These are phyloP conservation scores for Cardamine occulta DNA, from an alignment of 345 rosid genomes.

Conservation along the genomic window DNA sequence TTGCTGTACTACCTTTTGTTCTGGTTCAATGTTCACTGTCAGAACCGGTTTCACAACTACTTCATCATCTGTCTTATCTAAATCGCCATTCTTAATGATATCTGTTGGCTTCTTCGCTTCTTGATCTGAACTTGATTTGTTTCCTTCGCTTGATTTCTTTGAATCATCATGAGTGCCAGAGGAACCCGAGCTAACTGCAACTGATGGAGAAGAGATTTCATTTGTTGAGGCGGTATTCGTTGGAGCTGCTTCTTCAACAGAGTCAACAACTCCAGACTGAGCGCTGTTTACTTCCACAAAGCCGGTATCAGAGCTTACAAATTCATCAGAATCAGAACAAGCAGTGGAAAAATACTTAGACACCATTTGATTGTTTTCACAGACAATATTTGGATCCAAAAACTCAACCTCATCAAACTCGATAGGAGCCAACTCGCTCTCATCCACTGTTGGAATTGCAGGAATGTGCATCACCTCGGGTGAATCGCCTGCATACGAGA, in stretches of 20 bases:
- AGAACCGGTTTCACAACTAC: conserved; percentile 55
- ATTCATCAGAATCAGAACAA: conserved; percentile 57
- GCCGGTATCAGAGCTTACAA: conserved; percentile 46
- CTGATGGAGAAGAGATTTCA: conserved; percentile 72
- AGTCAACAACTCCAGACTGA: conserved; percentile 49
- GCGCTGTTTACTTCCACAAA: conserved; percentile 56
- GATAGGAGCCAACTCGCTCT: conserved; percentile 47
- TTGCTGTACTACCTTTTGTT: conserved; percentile 83
- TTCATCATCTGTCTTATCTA: conserved; percentile 41
- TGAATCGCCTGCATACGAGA: conserved; percentile 68
- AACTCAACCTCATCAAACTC: conserved; percentile 83
- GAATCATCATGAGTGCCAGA: conserved; percentile 51
- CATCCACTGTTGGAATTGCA: conserved; percentile 43
- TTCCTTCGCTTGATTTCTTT: conserved; percentile 48
- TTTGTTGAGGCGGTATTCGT: conserved; percentile 71
- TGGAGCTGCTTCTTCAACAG: conserved; percentile 50
- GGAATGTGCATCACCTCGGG: conserved; percentile 81
- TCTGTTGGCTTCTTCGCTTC: conserved; percentile 43
- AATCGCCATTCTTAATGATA: conserved; percentile 33
- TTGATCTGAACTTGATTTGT: conserved; percentile 43
- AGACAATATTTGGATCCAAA: conserved; percentile 81
- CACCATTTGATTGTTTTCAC: conserved; percentile 93
- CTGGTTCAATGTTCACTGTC: conserved; percentile 65
- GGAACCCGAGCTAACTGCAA: conserved; percentile 41
- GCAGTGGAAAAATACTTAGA: conserved; percentile 77